Percentiles rank a stretch among this genome's conserved stretches.
phyloP scores from a whole-genome alignment of 345 rosid species.

The Acer saccharum region DNA sequence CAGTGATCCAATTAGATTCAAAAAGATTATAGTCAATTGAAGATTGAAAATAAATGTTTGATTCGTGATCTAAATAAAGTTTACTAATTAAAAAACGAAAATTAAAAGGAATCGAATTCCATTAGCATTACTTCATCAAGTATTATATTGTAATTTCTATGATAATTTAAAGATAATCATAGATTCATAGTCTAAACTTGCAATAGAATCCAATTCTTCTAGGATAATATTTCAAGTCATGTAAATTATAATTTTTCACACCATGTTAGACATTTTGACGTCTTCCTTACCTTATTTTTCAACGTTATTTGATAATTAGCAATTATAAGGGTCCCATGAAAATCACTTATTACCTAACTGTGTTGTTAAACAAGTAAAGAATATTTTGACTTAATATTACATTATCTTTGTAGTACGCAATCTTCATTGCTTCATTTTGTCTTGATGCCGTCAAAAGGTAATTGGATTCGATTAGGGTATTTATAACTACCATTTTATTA shows the following conservation, averaged over 20 bases:
- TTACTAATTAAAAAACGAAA: too few species aligned
- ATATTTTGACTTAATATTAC: neutral
- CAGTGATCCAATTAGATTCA: too few species aligned
- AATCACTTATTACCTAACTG: neutral
- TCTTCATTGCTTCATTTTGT: neutral
- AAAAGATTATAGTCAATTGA: too few species aligned
- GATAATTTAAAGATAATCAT: neutral
- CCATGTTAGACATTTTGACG: neutral
- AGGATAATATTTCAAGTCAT: too few species aligned
- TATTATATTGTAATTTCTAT: neutral
- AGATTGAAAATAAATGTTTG: too few species aligned
- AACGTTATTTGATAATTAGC: neutral
- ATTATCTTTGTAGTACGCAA: neutral
- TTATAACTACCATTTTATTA: neutral
- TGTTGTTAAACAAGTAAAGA: neutral
- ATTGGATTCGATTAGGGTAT: neutral
- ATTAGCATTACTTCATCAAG: neutral
- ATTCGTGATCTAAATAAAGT: too few species aligned
- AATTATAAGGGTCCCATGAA: constrained; percentile 14
- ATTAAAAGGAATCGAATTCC: too few species aligned
- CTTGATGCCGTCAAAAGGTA: neutral
- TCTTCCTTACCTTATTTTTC: neutral
- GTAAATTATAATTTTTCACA: neutral
- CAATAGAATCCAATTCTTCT: neutral
- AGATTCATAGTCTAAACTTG: neutral